Evolutionary conservation across 2,329 filamentous ascomycete genomes (phyloP).

Genomic region (Colletotrichum echinochloae): DNA sequence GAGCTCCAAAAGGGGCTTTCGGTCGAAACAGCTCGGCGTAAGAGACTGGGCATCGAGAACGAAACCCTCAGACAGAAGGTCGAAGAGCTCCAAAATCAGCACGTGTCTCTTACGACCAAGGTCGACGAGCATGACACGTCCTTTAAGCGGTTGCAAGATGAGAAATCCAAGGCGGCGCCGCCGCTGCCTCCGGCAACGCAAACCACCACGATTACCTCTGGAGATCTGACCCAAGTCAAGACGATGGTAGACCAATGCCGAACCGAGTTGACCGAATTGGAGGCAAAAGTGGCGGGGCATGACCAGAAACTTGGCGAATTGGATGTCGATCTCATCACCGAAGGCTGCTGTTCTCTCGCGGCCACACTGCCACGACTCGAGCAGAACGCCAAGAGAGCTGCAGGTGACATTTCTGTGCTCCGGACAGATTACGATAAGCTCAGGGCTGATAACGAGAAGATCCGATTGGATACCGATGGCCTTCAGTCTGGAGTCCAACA

Average conservation of each 20-base stretch:
- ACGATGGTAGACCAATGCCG: neutral
- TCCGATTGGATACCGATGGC: neutral
- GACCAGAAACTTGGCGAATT: slow-evolving; percentile 31
- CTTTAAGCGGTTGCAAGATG: slow-evolving; percentile 8
- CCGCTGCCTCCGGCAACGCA: neutral
- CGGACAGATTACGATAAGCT: slow-evolving; percentile 3
- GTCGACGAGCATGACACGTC: slow-evolving; percentile 12
- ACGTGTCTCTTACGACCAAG: neutral
- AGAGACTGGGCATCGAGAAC: slow-evolving; percentile 22
- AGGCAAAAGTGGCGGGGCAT: slow-evolving; percentile 9
- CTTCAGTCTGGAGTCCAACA: slow-evolving; percentile 2
- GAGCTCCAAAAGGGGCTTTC: slow-evolving; percentile 13
- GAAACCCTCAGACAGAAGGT: slow-evolving; percentile 24
- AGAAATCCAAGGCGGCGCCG: neutral
- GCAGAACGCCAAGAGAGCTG: slow-evolving; percentile 6
- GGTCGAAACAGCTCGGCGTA: slow-evolving; percentile 11
- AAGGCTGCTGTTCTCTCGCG: slow-evolving; percentile 15
- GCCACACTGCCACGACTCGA: slow-evolving; percentile 27
- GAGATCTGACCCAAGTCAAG: slow-evolving; percentile 6
- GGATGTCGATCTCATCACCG: slow-evolving; percentile 26
- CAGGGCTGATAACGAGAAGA: neutral
- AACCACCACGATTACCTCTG: neutral
- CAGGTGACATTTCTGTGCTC: neutral
- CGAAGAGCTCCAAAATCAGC: slow-evolving; percentile 8
- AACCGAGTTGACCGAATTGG: neutral